Percentiles rank a stretch among this genome's conserved stretches.
Conservation (phyloP, 805 yeast species). For the Pichia exigua region DNA sequence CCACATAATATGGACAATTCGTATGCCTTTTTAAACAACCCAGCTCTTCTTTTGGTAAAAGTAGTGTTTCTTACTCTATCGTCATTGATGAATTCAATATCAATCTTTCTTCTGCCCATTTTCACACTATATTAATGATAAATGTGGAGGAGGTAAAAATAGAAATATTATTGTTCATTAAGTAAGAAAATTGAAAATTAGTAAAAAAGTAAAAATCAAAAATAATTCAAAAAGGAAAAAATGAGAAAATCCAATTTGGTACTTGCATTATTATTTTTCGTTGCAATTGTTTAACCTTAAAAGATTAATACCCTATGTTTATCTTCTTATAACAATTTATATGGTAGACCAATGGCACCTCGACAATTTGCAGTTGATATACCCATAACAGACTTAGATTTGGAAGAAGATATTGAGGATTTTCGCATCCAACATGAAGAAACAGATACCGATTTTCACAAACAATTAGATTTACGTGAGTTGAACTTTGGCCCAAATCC, state of each 20-base stretch:
- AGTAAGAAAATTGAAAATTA: neutral
- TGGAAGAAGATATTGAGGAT: conserved; percentile 37
- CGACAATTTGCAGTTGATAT: conserved; percentile 33
- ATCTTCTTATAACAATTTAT: too few relatives aligned
- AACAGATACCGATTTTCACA: conserved; percentile 12
- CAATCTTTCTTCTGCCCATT: conserved; percentile 97
- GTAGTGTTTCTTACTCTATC: conserved; percentile 84
- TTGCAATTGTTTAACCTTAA: neutral
- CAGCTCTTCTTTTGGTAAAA: conserved; percentile 90
- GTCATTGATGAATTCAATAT: conserved; percentile 82
- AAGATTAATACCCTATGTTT: too few relatives aligned
- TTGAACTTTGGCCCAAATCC: conserved; percentile 4
- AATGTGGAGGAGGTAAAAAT: neutral
- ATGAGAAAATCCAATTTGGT: neutral
- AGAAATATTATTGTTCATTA: neutral
- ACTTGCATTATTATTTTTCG: too few relatives aligned
- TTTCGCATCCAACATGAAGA: conserved; percentile 19
- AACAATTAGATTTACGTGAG: conserved; percentile 4
- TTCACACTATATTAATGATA: neutral
- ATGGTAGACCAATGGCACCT: neutral
- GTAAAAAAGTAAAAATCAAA: neutral
- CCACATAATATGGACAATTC: conserved; percentile 86
- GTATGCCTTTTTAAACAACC: conserved; percentile 81
- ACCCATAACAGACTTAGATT: conserved; percentile 50
- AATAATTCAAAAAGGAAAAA: neutral